Evolutionary conservation across 2,329 filamentous ascomycete genomes (phyloP), one percentile per base, ranked within the genome.

Genomic region (Aspergillus jensenii): DNA sequence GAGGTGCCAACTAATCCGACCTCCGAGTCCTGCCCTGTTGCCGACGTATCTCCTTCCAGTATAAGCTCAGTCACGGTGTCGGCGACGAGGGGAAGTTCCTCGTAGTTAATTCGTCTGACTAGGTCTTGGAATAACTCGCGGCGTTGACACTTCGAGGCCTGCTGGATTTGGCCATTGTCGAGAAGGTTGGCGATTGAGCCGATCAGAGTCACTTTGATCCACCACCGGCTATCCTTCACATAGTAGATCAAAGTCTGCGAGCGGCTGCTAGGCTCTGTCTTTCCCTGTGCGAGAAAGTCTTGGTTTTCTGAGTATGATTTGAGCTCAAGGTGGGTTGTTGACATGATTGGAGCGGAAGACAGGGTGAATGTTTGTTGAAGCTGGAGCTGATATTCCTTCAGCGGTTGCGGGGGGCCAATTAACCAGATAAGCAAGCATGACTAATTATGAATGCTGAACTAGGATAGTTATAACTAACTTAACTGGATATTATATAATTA

Each of bases 21-120:
- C 14, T 57, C 53, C 48, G n/a, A 3, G 27, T 57, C 19, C 25
- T n/a, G 23, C 14, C 45, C 40, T 21, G 46, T 49, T 49, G 40
- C 53, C 54, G 49, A 31, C 12, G 37, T 17, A 4, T 52, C 53
- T 55, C 44, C 58, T 33, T 51, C 52, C 15, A 68, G 33, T 6
- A 64, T 55, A 8, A 66, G 2, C 47, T 67, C 60, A 50, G 62
- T 66, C 14, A 67, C 54, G 31, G 64, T 65, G 47, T 67, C 37
- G 33, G 56, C 35, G 17, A 68, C 51, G 49, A 65, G 64, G 43
- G 50, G 25, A 15, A 66, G 47, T 4, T 43, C 51, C 27, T 53
- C 40, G 49, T 59, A 65, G 55, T 65, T 35, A 12, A 66, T 64
- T 17, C 27, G 52, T 11, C 9, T 60, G 12, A 63, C 37, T 46